Evolutionary conservation across 176 grass and related monocot genomes (phyloP), one percentile per base, ranked within the genome.

Genomic region (Typha latifolia): DNA sequence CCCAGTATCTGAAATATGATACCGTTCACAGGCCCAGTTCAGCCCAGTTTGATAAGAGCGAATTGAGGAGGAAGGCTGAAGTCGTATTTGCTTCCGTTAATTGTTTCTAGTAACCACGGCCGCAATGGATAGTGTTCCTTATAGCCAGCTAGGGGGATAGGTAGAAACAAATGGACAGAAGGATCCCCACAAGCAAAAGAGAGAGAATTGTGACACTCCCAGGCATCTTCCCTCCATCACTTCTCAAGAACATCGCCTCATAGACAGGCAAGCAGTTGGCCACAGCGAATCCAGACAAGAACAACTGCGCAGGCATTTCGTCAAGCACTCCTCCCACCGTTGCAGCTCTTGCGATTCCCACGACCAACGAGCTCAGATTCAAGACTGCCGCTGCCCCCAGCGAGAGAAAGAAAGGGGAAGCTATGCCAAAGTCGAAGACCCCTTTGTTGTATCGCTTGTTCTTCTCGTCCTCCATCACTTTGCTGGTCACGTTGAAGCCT

Each of bases 211-310:
- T 66, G 2, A 75, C 61, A n/a, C 13, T 84, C 12, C 48, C 23
- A 11, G 82, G 82, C 71, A 84, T 75, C 71, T 53, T 84, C 5
- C 82, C 82, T 51, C 48, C 66, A 47, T 84, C 82, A 9, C 16
- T 48, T 22, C 82, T 73, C 10, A 75, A 9, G 71, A 84, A 84
- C 71, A 84, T 75, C 15, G 82, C 82, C 32, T 59, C 59, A 48
- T 79, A 84, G 67, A 84, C 34, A 4, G 82, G 82, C 82, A 49
- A 79, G 51, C 76, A 79, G 68, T 75, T 84, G 50, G n/a, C 70
- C 21, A 59, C 61, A 0, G 67, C 61, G 16, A 79, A 84, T 26
- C 26, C 82, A 5, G 76, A 68, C 32, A 84, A 70, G 72, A 79
- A 79, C 59, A 70, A 62, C 66, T 84, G 76, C 18, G 31, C 66